Base-by-base conservation (phyloP, 2,329 filamentous ascomycete species). In the Hymenoscyphus fraxineus region DNA sequence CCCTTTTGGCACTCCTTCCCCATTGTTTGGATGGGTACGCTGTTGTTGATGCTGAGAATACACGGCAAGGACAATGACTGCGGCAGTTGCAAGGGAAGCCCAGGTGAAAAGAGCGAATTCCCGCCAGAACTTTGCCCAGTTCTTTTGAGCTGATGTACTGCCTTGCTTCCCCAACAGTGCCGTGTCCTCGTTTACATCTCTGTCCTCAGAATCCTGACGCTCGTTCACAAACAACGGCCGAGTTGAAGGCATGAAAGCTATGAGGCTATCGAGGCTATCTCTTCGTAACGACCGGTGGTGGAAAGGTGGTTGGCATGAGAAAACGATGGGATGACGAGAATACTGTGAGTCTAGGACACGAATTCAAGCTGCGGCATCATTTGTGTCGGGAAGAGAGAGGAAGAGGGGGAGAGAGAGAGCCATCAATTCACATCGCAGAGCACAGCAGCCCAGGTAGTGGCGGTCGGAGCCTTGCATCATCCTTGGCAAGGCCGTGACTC, bases 31-130 rank as follows among this genome's bases (percentile, higher is more conserved):
- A 13, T 31, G 27, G 13, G 55, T 35, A 41, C 70, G 72, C 51
- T 76, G 71, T 12, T 83, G 80, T 67, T 86, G 82, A 71, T 87
- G 84, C 77, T 97, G 92, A 74, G 92, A 90, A 16, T 91, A 78
- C n/a, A 95, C 90, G 3, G 91, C 91, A 22, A 97, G 82, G 39
- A 96, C 80, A 69, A 97, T 87, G 60, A 96, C 88, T 57, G 85
- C 85, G 6, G 88, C 85, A 0, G 93, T 97, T 19, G 93, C 92
- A 31, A 94, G 71, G 16, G 95, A 77, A 5, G 93, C 92, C 93
- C 93, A 97, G 59, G 84, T 78, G 74, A 97, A 93, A 67, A 96
- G 79, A 31, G 88, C 84, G 61, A 91, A 77, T 75, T 97, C 92
- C 67, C 90, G 86, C 85, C 86, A 90, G 74, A 83, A 82, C 63